These are phyloP conservation scores for Parasitella parasitica DNA, from an alignment of 371 early-diverging fungal genomes.

Conservation along the genomic window DNA sequence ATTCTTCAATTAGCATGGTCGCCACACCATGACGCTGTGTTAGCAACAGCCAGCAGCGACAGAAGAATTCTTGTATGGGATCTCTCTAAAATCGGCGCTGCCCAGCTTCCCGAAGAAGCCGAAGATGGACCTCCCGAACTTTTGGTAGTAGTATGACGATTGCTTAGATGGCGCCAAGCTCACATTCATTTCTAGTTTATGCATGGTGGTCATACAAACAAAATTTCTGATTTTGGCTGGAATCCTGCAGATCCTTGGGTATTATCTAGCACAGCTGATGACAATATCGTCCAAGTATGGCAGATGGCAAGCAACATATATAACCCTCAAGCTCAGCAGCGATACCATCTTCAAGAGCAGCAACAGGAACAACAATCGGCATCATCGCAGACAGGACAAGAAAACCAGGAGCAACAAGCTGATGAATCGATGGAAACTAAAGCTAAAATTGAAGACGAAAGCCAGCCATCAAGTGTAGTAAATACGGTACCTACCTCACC, in stretches of 20 bases:
- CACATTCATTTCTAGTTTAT: constrained; percentile 70
- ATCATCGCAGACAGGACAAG: neutral
- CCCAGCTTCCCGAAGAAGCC: constrained; percentile 85
- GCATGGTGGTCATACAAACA: constrained; percentile 99
- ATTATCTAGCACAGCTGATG: constrained; percentile 94
- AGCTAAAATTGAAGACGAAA: neutral
- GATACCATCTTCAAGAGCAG: neutral
- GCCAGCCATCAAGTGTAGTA: neutral
- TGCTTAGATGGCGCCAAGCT: neutral
- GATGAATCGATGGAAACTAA: neutral
- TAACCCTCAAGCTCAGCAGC: neutral
- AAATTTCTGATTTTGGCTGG: constrained; percentile 97
- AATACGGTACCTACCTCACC: neutral
- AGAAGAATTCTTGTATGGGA: constrained; percentile 97
- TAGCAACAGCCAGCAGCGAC: constrained; percentile 91
- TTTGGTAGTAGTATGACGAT: constrained; percentile 52
- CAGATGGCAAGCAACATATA: constrained; percentile 68
- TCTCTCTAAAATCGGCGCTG: constrained; percentile 85
- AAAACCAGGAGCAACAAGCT: too few relatives aligned
- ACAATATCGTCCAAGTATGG: constrained; percentile 99
- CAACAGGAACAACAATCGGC: neutral
- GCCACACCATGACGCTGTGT: constrained; percentile 87
- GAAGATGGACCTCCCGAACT: constrained; percentile 98
- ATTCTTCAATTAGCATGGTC: constrained; percentile 95
- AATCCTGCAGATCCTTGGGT: constrained; percentile 97